Evolutionary conservation across 352 stramenopile genomes (phyloP).

Genomic region (Phytophthora pistaciae): DNA sequence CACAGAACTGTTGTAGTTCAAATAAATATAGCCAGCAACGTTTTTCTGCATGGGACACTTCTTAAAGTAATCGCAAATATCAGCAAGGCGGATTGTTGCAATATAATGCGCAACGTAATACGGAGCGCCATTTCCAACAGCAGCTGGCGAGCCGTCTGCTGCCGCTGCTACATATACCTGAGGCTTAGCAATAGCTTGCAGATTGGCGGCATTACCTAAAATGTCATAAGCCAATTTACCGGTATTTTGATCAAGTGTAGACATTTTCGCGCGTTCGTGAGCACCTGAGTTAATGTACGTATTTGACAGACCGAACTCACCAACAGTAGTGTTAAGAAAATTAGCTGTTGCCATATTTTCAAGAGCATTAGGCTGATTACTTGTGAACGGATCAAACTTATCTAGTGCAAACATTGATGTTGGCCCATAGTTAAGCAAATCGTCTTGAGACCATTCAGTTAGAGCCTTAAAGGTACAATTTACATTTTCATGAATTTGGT

Average conservation of each 20-base stretch:
- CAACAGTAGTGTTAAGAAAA: not conserved
- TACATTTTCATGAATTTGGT: conserved; percentile 13
- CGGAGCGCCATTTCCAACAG: not conserved
- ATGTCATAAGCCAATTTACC: not conserved
- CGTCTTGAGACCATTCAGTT: not conserved
- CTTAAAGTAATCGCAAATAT: conserved; percentile 24
- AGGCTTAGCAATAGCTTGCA: not conserved
- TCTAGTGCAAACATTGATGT: not conserved
- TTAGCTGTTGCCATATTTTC: not conserved
- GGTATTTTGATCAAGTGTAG: not conserved
- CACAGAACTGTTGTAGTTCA: conserved; percentile 26
- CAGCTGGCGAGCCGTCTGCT: too few relatives aligned
- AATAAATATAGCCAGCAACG: conserved; percentile 8
- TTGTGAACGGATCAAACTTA: too few relatives aligned
- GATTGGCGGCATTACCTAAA: not conserved
- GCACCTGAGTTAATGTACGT: not conserved
- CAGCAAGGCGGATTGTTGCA: conserved; percentile 2
- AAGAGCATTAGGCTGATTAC: too few relatives aligned
- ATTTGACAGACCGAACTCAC: not conserved
- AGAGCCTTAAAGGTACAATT: conserved; percentile 14
- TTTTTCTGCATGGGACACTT: conserved; percentile 24
- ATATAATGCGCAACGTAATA: conserved; percentile 13
- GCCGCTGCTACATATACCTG: not conserved
- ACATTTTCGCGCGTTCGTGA: not conserved
- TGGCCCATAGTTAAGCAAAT: conserved; percentile 3